These are phyloP conservation scores for Straminergon stramineum DNA, from an alignment of 225 moss, liverwort and hornwort species.

Conservation along the genomic window DNA sequence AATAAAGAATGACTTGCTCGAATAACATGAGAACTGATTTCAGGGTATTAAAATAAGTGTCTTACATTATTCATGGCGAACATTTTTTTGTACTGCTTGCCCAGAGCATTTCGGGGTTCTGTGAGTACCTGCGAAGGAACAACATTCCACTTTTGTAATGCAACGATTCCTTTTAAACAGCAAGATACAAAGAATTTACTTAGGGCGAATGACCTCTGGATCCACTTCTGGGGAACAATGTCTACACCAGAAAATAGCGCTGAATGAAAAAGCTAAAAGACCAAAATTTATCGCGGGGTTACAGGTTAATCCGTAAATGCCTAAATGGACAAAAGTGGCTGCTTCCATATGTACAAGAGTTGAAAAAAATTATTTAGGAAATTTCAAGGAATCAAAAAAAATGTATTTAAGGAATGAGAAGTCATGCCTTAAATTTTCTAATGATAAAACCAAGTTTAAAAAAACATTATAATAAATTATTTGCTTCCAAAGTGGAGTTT, in stretches of 20 bases:
- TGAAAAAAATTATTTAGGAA: neutral
- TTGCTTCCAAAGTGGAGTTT: neutral
- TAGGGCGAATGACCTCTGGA: neutral
- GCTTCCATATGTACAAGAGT: neutral
- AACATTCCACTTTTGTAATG: neutral
- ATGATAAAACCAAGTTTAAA: neutral
- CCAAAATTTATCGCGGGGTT: neutral
- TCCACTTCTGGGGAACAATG: neutral
- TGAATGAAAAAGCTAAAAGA: neutral
- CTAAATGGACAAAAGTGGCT: neutral
- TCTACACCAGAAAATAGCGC: neutral
- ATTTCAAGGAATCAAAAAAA: neutral
- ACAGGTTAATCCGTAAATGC: neutral
- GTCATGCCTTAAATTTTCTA: neutral
- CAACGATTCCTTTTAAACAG: neutral
- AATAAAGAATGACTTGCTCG: neutral
- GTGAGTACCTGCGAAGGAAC: slow-evolving; percentile 63
- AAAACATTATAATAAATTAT: neutral
- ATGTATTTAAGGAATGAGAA: neutral
- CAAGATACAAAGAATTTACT: neutral
- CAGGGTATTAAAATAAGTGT: neutral
- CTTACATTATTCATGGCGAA: slow-evolving; percentile 91
- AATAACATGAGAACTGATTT: neutral
- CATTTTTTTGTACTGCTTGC: slow-evolving; percentile 99
- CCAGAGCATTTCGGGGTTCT: slow-evolving; percentile 91